A percentile compares a stretch with the other conserved stretches of the same genome.
Evolutionary conservation across 768 basidiomycete genomes (phyloP).

Genomic region (Lactarius tabidus): DNA sequence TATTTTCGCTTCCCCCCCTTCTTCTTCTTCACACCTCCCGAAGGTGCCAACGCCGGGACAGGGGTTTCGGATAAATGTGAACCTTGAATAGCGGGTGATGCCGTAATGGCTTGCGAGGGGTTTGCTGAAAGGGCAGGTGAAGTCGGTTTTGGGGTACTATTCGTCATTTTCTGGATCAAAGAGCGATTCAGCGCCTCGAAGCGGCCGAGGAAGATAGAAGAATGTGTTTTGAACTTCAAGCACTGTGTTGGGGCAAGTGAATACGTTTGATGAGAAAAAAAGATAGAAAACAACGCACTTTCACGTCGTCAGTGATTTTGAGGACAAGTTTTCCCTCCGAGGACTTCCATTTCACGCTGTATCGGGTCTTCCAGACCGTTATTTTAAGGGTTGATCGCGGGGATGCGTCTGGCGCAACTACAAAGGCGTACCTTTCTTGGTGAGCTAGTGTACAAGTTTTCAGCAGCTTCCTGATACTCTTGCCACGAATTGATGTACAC

Average conservation of each 20-base stretch:
- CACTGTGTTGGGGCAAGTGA: slow-evolving; percentile 49
- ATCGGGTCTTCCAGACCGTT: slow-evolving; percentile 63
- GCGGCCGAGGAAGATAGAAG: slow-evolving; percentile 92
- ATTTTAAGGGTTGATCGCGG: not conserved
- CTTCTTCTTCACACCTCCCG: slow-evolving; percentile 75
- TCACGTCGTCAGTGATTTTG: slow-evolving; percentile 89
- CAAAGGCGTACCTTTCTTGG: slow-evolving; percentile 62
- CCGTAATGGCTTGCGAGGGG: slow-evolving; percentile 13
- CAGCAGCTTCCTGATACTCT: slow-evolving; percentile 86
- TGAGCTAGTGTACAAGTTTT: slow-evolving; percentile 74
- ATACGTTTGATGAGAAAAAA: not conserved
- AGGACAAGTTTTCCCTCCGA: slow-evolving; percentile 84
- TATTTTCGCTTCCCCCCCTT: slow-evolving; percentile 67
- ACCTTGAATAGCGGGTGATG: slow-evolving; percentile 6
- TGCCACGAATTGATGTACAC: slow-evolving; percentile 90
- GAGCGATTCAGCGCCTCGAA: slow-evolving; percentile 89
- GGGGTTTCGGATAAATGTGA: slow-evolving; percentile 16
- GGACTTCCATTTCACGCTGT: slow-evolving; percentile 88
- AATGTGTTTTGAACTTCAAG: slow-evolving; percentile 93
- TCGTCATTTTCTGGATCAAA: slow-evolving; percentile 84
- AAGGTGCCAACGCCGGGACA: slow-evolving; percentile 33
- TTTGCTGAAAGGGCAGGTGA: not conserved
- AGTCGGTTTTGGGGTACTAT: slow-evolving; percentile 36
- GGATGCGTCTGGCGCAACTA: not conserved
- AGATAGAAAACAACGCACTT: slow-evolving; percentile 48